Evolutionary conservation across 345 rosid genomes (phyloP).

Genomic region (Erodium maritimum): DNA sequence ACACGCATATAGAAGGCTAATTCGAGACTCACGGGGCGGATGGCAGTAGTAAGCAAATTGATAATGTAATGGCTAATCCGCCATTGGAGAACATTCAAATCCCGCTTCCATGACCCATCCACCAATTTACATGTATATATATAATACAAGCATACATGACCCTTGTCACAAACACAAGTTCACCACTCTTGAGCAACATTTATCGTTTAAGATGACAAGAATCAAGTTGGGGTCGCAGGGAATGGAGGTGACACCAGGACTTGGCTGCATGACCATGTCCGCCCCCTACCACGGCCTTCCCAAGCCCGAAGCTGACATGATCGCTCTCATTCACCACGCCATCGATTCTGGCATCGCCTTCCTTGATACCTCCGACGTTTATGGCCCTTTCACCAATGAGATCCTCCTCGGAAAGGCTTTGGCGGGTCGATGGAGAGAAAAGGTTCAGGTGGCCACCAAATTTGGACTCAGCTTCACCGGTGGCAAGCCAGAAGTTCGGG

Average conservation of each 20-base stretch:
- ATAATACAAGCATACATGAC: too few relatives aligned
- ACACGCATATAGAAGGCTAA: too few relatives aligned
- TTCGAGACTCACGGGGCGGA: too few relatives aligned
- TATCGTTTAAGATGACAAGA: slow-evolving; percentile 2
- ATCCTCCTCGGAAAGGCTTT: slow-evolving; percentile 47
- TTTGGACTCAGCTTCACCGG: slow-evolving; percentile 22
- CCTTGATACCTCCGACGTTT: slow-evolving; percentile 37
- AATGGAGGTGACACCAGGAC: slow-evolving; percentile 41
- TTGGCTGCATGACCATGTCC: slow-evolving; percentile 52
- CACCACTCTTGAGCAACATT: too few relatives aligned
- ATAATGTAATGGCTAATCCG: too few relatives aligned
- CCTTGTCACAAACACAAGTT: too few relatives aligned
- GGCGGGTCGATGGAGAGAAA: slow-evolving; percentile 41
- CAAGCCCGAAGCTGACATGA: slow-evolving; percentile 37
- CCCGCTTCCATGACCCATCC: too few relatives aligned
- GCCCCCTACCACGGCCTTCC: slow-evolving; percentile 29
- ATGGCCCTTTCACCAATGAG: slow-evolving; percentile 40
- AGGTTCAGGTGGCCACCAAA: slow-evolving; percentile 50
- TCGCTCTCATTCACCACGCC: slow-evolving; percentile 37
- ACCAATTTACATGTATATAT: too few relatives aligned
- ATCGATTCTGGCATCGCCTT: slow-evolving; percentile 32
- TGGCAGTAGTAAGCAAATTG: too few relatives aligned
- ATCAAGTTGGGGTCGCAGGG: slow-evolving; percentile 44
- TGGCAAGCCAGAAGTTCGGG: slow-evolving; percentile 21
- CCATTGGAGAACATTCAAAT: too few relatives aligned